A percentile compares a stretch with the other conserved stretches of the same genome.
Conservation (phyloP, 2,329 filamentous ascomycete genomes). For the Metarhizium sp. region DNA sequence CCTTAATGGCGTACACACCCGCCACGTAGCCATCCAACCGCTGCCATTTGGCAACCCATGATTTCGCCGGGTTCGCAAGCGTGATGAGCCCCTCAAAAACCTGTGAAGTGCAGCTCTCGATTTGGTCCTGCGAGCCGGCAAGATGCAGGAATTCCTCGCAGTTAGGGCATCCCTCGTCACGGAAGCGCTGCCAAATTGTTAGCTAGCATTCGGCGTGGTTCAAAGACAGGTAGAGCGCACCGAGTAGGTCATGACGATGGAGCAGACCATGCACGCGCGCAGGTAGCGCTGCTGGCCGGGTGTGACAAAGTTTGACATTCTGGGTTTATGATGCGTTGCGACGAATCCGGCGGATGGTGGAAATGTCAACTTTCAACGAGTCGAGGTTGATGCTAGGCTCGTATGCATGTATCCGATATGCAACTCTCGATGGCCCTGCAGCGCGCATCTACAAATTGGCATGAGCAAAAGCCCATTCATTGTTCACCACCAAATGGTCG, state of each 20-base stretch:
- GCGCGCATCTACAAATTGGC: no score
- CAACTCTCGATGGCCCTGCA: background rate
- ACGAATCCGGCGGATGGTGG: background rate
- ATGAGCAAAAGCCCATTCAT: background rate
- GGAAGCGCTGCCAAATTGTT: conserved; percentile 59
- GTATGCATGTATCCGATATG: conserved; percentile 8
- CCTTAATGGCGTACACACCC: conserved; percentile 91
- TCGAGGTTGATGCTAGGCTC: background rate
- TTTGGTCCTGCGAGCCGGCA: conserved; percentile 64
- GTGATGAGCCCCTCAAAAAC: conserved; percentile 92
- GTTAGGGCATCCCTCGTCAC: conserved; percentile 84
- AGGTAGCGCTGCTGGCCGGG: conserved; percentile 73
- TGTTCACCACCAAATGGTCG: background rate
- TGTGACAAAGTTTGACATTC: conserved; percentile 51
- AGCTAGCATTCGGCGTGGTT: background rate
- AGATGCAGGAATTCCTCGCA: conserved; percentile 90
- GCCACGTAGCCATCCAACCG: conserved; percentile 78
- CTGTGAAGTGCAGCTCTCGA: conserved; percentile 89
- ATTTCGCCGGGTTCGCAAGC: conserved; percentile 69
- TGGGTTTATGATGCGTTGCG: background rate
- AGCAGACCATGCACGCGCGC: conserved; percentile 98
- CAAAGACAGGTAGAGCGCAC: conserved; percentile 34
- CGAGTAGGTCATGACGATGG: conserved; percentile 74
- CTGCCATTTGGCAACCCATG: conserved; percentile 97
- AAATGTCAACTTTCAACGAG: background rate